phyloP scores from a whole-genome alignment of 202 grass and related monocot genomes.

The Setaria viridis region DNA sequence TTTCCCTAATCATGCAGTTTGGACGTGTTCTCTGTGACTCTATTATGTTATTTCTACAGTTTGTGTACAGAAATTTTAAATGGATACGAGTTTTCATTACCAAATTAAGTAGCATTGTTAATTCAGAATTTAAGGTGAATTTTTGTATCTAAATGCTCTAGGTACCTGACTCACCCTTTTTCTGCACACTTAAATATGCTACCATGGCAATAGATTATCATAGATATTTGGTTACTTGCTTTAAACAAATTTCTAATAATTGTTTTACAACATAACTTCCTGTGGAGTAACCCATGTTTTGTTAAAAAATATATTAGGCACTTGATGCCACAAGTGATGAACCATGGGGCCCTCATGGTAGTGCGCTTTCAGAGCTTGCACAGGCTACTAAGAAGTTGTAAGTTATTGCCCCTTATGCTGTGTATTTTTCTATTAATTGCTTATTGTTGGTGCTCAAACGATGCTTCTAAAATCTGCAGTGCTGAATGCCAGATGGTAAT shows the following conservation, averaged over 20 bases:
- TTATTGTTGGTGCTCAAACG: not conserved
- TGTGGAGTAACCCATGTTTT: conserved; percentile 30
- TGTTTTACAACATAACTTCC: not conserved
- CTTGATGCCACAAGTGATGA: conserved; percentile 98
- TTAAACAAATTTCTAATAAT: not conserved
- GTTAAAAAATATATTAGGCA: conserved; percentile 55
- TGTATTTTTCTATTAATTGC: not conserved
- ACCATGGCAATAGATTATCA: not conserved
- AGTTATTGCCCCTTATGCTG: conserved; percentile 31
- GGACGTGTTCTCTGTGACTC: conserved; percentile 11
- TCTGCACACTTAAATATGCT: conserved; percentile 13
- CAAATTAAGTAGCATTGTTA: conserved; percentile 18
- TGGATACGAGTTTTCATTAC: conserved; percentile 5
- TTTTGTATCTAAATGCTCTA: conserved; percentile 6
- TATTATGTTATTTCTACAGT: conserved; percentile 12
- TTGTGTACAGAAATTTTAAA: conserved; percentile 4
- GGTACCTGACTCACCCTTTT: not conserved
- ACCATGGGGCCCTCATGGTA: conserved; percentile 96
- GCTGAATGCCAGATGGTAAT: conserved; percentile 96
- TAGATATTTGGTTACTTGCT: not conserved
- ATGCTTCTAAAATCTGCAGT: conserved; percentile 55
- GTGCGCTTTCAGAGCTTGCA: conserved; percentile 86
- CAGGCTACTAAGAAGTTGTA: conserved; percentile 92
- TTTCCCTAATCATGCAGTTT: conserved; percentile 29
- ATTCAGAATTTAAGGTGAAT: conserved; percentile 21